These are phyloP conservation scores for Aspergillus cejpii DNA, from an alignment of 2,329 filamentous ascomycete species.

Conservation along the genomic window DNA sequence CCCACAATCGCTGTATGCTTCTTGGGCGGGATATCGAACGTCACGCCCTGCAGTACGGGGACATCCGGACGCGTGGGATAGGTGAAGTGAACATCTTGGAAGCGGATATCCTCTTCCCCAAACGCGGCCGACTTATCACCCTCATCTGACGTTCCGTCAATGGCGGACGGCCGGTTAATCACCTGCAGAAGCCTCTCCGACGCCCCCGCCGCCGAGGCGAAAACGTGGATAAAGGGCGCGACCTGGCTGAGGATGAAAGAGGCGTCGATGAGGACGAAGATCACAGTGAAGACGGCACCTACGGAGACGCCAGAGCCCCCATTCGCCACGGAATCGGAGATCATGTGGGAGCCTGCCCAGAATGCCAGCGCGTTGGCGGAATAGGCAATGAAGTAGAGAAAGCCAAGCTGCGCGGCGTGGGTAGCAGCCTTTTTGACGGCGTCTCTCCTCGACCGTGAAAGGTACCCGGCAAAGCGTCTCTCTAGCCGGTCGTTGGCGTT, in stretches of 20 bases:
- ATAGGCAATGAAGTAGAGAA: conserved; percentile 62
- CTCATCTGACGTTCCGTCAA: conserved; percentile 37
- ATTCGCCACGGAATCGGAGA: conserved; percentile 34
- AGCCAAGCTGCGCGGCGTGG: conserved; percentile 52
- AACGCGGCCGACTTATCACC: conserved; percentile 21
- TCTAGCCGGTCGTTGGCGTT: conserved; percentile 55
- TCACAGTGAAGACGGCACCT: conserved; percentile 34
- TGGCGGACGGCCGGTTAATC: conserved; percentile 48
- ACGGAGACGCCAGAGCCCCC: conserved; percentile 22
- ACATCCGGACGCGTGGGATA: conserved; percentile 36
- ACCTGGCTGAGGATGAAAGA: conserved; percentile 36
- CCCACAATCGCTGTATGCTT: conserved; percentile 44
- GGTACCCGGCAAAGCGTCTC: conserved; percentile 49
- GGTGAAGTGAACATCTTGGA: conserved; percentile 32
- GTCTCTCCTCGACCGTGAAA: conserved; percentile 45
- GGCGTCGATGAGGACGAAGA: conserved; percentile 35
- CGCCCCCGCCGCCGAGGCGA: conserved; percentile 45
- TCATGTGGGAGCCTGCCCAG: conserved; percentile 57
- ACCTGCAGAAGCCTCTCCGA: conserved; percentile 54
- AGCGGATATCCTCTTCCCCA: conserved; percentile 23
- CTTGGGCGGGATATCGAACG: conserved; percentile 28
- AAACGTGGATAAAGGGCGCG: conserved; percentile 41
- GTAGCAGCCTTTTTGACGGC: conserved; percentile 54
- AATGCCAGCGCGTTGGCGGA: conserved; percentile 60
- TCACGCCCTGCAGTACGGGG: conserved; percentile 29